Base-by-base conservation (phyloP, 176 grass and related monocot species). In the Aegilops umbellulata region DNA sequence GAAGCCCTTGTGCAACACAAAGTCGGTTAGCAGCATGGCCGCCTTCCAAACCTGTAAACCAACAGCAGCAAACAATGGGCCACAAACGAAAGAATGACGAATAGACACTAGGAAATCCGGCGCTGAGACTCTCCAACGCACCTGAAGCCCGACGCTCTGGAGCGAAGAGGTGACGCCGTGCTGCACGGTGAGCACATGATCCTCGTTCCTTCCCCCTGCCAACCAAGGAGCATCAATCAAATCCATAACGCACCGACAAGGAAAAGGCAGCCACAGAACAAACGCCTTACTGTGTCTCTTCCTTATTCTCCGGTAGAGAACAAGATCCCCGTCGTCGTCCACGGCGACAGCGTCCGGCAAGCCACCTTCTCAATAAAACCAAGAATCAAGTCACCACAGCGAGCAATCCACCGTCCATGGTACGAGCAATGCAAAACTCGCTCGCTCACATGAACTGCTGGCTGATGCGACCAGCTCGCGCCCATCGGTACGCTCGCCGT, bases 81-180 rank as follows among this genome's bases (percentile, higher is more conserved):
- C 25, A 44, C 11, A 76, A 22, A 36, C 26, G 55, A 66, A 49
- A 22, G 1, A 20, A 13, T 27, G n/a, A 74, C 5, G n/a, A 22
- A 16, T 76, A 64, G 35, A 31, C 34, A 27, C 5, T 15, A 6
- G 1, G 23, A 69, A 24, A 86, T 4, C 34, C 22, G 65, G 17
- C 22, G 25, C 6, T 0, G 1, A 83, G 74, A 10, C 29, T 76
- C 9, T 53, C 20, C 3, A 65, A 95, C n/a, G n/a, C n/a, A n/a
- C 96, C 92, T 98, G 96, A 64, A 98, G 84, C 3, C 96, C 96
- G 22, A 98, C 93, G 38, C 79, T 78, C 46, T 10, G 75, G 10
- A 98, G 88, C 16, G 96, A 95, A 3, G 93, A 94, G n/a, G 90
- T 95, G 79, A 95, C 78, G 51, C 89, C 86, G 42, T 95, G 96